phyloP scores from a whole-genome alignment of 306 rosid species.

The Medicago ruthenica region DNA sequence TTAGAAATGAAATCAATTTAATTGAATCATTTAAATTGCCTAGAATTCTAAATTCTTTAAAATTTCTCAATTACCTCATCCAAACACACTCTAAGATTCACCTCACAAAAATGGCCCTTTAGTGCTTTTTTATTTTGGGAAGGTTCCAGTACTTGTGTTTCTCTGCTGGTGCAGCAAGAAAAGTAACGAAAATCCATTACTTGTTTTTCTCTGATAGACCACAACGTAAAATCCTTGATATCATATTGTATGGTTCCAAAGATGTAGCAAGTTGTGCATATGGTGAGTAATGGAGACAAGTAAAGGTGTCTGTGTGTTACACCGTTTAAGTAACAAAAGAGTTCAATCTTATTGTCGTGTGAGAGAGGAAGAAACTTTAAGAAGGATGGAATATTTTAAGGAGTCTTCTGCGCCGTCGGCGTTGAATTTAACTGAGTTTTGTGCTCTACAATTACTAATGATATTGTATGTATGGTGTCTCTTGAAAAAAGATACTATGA shows the following conservation, averaged over 20 bases:
- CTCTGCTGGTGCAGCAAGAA: neutral
- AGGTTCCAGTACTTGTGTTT: neutral
- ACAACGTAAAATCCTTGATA: neutral
- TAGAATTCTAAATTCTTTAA: too few species aligned
- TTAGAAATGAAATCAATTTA: too few species aligned
- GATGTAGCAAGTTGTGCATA: neutral
- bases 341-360: neutral
- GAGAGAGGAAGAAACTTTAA: neutral
- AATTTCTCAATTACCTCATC: too few species aligned
- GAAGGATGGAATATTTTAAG: neutral
- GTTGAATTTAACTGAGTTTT: neutral
- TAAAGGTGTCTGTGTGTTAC: neutral
- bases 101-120: neutral
- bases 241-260: neutral
- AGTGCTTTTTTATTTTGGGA: neutral
- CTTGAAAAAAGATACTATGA: neutral
- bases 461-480: constrained; percentile 8
- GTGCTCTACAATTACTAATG: neutral
- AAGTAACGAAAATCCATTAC: neutral
- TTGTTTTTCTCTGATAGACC: neutral
- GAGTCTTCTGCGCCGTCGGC: too few species aligned
- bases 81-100: neutral
- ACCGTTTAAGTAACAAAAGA: neutral
- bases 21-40: too few species aligned
- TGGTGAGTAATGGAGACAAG: neutral